Evolutionary conservation across 2,329 filamentous ascomycete species (phyloP).

Genomic region (Xylaria sp.): DNA sequence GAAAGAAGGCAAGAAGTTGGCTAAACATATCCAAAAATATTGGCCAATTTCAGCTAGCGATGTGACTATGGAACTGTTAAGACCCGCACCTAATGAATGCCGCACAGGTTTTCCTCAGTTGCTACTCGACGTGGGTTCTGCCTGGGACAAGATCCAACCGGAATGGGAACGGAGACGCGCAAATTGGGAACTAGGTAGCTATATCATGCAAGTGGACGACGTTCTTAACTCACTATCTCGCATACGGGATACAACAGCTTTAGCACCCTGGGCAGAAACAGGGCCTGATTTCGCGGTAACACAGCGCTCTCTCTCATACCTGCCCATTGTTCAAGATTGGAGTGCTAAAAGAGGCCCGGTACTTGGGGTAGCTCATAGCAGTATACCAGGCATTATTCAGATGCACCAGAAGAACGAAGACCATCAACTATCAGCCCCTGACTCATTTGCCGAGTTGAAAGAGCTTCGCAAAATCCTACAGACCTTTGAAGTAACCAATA

Average conservation of each 20-base stretch:
- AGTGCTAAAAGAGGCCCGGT: not conserved
- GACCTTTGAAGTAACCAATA: constrained; percentile 45
- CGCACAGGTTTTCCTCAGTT: too few relatives aligned
- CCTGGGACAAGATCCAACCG: too few relatives aligned
- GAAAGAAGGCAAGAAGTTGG: not conserved
- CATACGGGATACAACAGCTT: not conserved
- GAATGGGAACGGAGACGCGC: too few relatives aligned
- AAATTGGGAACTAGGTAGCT: too few relatives aligned
- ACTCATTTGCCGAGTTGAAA: too few relatives aligned
- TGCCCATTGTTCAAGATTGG: constrained; percentile 15
- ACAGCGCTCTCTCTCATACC: not conserved
- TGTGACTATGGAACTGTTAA: not conserved
- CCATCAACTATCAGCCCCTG: too few relatives aligned
- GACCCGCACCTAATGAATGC: too few relatives aligned
- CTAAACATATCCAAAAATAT: constrained; percentile 1
- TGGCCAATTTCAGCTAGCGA: constrained; percentile 19
- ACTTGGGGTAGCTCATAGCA: not conserved
- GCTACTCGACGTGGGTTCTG: too few relatives aligned
- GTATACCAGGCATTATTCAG: too few relatives aligned
- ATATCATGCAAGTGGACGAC: constrained; percentile 10
- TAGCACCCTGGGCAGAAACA: not conserved
- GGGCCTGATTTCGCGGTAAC: not conserved
- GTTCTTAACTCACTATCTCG: not conserved
- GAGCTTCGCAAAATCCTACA: constrained; percentile 46
- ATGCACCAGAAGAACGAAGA: too few relatives aligned